Evolutionary conservation across 2,329 filamentous ascomycete genomes (phyloP).

Genomic region (Ustulina deusta): DNA sequence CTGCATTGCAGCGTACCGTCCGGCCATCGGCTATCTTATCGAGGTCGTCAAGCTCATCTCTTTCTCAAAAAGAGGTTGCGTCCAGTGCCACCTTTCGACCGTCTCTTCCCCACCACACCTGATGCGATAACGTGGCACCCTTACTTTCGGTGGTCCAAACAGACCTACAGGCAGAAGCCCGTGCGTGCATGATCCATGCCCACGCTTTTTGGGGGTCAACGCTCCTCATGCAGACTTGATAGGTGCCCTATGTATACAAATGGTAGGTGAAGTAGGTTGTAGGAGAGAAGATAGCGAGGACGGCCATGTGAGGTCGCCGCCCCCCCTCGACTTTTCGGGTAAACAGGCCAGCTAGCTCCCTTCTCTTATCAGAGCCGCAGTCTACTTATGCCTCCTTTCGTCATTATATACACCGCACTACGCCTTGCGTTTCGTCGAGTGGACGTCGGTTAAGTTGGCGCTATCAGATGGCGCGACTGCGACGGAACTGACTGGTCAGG

Average conservation of each 20-base stretch:
- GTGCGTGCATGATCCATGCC: constrained; percentile 30
- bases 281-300: constrained; percentile 23
- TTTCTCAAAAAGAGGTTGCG: constrained; percentile 21
- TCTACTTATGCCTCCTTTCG: constrained; percentile 13
- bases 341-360: constrained; percentile 1
- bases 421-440: constrained; percentile 1
- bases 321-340: constrained; percentile 8
- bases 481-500: constrained; percentile 1
- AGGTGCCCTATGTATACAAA: not conserved
- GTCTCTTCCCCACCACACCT: constrained; percentile 32
- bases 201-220: constrained; percentile 28
- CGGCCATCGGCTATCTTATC: constrained; percentile 41
- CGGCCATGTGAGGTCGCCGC: constrained; percentile 14
- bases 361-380: constrained; percentile 36
- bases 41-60: constrained; percentile 29
- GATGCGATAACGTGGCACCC: constrained; percentile 38
- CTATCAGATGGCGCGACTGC: constrained; percentile 4
- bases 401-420: constrained; percentile 13
- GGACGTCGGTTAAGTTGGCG: constrained; percentile 10
- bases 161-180: constrained; percentile 23
- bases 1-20: constrained; percentile 36
- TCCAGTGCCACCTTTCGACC: constrained; percentile 19
- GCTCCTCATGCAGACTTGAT: constrained; percentile 17
- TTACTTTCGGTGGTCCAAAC: constrained; percentile 23
- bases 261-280: constrained; percentile 11